Evolutionary conservation across 257 asterid genomes (phyloP).

Genomic region (Ajuga chamaepitys): DNA sequence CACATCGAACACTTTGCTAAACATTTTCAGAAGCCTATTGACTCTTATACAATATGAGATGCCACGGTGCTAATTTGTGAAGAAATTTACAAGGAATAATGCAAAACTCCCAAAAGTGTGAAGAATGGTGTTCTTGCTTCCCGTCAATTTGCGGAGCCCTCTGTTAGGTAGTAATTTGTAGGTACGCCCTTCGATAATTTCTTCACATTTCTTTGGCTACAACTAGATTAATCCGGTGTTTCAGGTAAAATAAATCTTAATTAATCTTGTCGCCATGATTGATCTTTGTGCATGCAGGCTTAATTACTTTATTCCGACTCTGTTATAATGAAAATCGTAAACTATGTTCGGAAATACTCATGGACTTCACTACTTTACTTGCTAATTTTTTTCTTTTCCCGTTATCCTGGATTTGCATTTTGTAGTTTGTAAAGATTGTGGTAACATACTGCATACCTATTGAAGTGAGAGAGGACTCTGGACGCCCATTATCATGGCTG

Average conservation of each 20-base stretch:
- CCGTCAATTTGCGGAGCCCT: conserved; percentile 6
- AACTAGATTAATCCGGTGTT: neutral
- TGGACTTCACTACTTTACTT: conserved; percentile 9
- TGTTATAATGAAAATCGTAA: neutral
- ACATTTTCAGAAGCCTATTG: neutral
- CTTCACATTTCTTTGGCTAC: neutral
- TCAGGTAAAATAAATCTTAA: neutral
- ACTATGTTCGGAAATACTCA: neutral
- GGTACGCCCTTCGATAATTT: neutral
- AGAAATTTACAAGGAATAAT: neutral
- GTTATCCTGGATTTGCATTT: neutral
- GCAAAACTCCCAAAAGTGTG: neutral
- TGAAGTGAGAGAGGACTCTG: conserved; percentile 5
- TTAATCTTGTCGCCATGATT: neutral
- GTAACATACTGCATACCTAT: neutral
- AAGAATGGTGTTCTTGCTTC: conserved; percentile 5
- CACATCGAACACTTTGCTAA: neutral
- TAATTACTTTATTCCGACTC: conserved; percentile 1
- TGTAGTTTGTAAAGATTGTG: conserved; percentile 18
- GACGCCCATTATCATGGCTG: conserved; percentile 27
- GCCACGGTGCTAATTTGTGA: neutral
- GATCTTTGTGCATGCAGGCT: conserved; percentile 16
- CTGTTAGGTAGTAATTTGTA: neutral
- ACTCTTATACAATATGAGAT: neutral
- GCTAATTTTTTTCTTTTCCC: neutral